Base-by-base conservation (phyloP, 805 yeast species). In the Wickerhamomyces strasburgensis region DNA sequence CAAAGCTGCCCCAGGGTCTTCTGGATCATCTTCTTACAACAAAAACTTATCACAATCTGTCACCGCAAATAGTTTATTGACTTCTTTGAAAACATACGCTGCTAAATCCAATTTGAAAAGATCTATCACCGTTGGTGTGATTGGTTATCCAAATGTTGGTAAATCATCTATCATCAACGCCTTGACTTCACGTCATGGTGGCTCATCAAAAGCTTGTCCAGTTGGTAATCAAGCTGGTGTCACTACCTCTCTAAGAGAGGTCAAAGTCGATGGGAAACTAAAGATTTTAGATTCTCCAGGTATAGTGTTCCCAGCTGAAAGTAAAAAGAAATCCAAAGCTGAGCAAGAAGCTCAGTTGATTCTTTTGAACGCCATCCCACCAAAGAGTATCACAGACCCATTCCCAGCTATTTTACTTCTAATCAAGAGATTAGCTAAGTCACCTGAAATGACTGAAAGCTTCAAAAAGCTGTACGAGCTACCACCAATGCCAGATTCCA, bases 171-270 rank as follows among this genome's bases (percentile, higher is more conserved):
- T 93, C 40, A 93, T 90, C 56, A 90, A 90, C 61, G 83, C 97
- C 2, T 69, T 90, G 48, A 79, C 87, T 3, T 73, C 85, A 37
- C 80, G 93, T 62, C 94, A 85, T 58, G 80, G 84, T 40, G 80
- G 80, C 41, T 64, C 72, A 38, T 68, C 77, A 30, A 77, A 74
- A 51, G 90, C 89, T 10, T 93, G 98, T 58, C 97, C 98, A 13
- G 94, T 84, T 23, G 98, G 98, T 34, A 94, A 94, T 57, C 93
- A 84, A 65, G 97, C 98, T 3, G 98, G 98, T 58, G 93, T 93
- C 32, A 90, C 98, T 21, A 89, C 96, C 1, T 69, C 90, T 3
- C 67, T 93, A 59, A 78, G 97, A 64, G 94, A 88, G 60, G 88
- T 90, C 41, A 93, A 90, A 65, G 73, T 90, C 43, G 98, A 90